Evolutionary conservation across 2,329 filamentous ascomycete species (phyloP).

Genomic region (Didymella pinodella): DNA sequence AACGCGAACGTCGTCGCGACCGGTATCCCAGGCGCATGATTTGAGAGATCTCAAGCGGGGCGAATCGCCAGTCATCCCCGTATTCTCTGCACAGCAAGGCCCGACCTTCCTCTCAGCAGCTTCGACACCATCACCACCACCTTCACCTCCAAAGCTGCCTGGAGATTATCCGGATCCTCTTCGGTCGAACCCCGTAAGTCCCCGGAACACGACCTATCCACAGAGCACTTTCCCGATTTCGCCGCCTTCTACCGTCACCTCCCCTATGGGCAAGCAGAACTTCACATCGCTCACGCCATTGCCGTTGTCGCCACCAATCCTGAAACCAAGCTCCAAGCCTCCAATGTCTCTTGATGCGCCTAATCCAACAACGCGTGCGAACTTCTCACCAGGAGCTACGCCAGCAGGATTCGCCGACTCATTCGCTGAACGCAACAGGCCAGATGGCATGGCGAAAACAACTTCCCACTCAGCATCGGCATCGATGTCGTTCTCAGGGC

Average conservation of each 20-base stretch:
- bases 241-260: constrained; percentile 34
- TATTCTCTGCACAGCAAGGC: constrained; percentile 28
- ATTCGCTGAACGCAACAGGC: constrained; percentile 19
- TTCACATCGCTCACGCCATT: constrained; percentile 41
- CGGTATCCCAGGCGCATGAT: constrained; percentile 1
- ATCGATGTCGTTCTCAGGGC: constrained; percentile 23
- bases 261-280: constrained; percentile 30
- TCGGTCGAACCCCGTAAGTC: constrained; percentile 32
- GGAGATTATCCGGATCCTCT: constrained; percentile 38
- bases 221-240: constrained; percentile 36
- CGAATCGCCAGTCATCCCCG: constrained; percentile 18
- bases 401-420: constrained; percentile 25
- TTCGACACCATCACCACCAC: constrained; percentile 46
- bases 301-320: constrained; percentile 44
- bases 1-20: not conserved
- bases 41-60: not conserved
- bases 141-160: constrained; percentile 37
- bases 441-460: constrained; percentile 1
- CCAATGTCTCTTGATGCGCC: constrained; percentile 43
- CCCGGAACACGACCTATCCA: constrained; percentile 24
- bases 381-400: constrained; percentile 34
- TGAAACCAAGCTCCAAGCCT: constrained; percentile 46
- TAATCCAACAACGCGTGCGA: constrained; percentile 44
- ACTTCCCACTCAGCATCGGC: constrained; percentile 35
- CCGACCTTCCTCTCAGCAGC: constrained; percentile 47